Evolutionary conservation across 2,329 filamentous ascomycete species (phyloP).

Genomic region (Sporothrix mexicana): DNA sequence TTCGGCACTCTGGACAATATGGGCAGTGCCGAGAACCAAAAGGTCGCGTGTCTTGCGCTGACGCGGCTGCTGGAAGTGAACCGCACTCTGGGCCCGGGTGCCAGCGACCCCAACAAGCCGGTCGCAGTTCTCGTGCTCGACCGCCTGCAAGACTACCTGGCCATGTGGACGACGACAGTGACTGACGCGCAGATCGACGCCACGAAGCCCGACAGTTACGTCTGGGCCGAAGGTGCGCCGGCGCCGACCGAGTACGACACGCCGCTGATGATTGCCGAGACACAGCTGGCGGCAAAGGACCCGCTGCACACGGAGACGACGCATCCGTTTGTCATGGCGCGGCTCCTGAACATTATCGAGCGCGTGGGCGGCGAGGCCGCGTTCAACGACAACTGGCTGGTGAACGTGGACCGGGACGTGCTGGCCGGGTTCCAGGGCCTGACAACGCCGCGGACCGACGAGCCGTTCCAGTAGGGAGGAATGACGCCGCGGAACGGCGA

Average conservation of each 20-base stretch:
- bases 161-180: slow-evolving; percentile 75
- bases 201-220: slow-evolving; percentile 58
- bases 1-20: slow-evolving; percentile 72
- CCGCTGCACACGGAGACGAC: slow-evolving; percentile 71
- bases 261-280: slow-evolving; percentile 59
- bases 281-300: slow-evolving; percentile 63
- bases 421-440: slow-evolving; percentile 65
- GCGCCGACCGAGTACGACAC: slow-evolving; percentile 59
- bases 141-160: slow-evolving; percentile 74
- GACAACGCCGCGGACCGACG: slow-evolving; percentile 3
- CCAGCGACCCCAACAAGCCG: slow-evolving; percentile 56
- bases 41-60: slow-evolving; percentile 74
- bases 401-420: slow-evolving; percentile 77
- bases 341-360: slow-evolving; percentile 64
- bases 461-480: background rate
- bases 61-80: slow-evolving; percentile 71
- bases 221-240: slow-evolving; percentile 49
- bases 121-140: slow-evolving; percentile 63
- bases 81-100: slow-evolving; percentile 41
- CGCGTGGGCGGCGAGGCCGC: slow-evolving; percentile 66
- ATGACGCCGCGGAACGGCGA: background rate
- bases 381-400: slow-evolving; percentile 72
- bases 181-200: slow-evolving; percentile 66
- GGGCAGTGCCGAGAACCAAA: slow-evolving; percentile 68
- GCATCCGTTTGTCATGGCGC: slow-evolving; percentile 67